Conservation (phyloP, 768 basidiomycete species). For the Austroboletus eburneus region DNA sequence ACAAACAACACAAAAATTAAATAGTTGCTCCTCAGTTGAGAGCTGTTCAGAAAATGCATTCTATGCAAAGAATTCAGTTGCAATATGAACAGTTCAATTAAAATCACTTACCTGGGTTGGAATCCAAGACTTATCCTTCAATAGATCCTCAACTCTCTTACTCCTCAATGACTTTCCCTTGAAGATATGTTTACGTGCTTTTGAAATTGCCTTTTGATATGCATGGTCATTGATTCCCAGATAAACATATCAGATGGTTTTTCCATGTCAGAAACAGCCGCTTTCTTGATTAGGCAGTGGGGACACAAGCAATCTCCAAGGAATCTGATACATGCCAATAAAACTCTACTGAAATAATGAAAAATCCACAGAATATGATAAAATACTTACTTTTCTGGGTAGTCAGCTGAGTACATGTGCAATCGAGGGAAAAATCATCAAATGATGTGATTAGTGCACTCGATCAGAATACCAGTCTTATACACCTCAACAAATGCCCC, state of each 20-base stretch:
- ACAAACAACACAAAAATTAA: neutral
- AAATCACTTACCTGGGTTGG: neutral
- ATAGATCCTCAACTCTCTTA: neutral
- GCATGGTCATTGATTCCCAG: neutral
- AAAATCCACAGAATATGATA: neutral
- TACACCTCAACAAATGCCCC: neutral
- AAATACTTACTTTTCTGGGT: conserved; percentile 6
- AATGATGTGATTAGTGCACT: neutral
- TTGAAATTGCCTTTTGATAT: fast-evolving
- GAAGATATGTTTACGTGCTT: neutral
- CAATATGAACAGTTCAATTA: neutral
- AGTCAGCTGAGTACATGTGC: neutral
- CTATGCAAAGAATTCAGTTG: neutral
- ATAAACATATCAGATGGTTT: neutral
- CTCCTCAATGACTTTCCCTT: neutral
- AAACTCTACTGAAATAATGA: neutral
- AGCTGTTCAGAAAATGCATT: neutral
- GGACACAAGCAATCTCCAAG: conserved; percentile 2
- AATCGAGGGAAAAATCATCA: neutral
- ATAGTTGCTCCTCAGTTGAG: neutral
- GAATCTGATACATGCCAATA: conserved; percentile 1
- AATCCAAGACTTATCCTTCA: neutral
- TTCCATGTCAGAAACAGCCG: neutral
- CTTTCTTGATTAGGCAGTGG: neutral
- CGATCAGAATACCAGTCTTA: neutral